Evolutionary conservation across 805 yeast genomes (phyloP), one percentile per base, ranked within the genome.

Genomic region (Wickerhamiella domercqiae): DNA sequence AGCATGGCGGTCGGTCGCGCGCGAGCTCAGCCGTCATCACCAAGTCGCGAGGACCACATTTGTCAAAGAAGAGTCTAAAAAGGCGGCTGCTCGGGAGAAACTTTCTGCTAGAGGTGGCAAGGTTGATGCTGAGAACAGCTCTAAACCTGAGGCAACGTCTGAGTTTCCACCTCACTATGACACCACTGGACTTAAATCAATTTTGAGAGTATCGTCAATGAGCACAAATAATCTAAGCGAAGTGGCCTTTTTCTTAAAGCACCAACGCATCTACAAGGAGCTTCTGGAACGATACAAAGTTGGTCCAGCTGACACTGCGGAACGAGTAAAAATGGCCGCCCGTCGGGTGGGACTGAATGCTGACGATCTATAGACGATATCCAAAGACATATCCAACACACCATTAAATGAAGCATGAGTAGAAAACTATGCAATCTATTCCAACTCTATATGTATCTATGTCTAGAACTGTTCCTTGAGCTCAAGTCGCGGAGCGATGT

Each of bases 401-500:
- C n/a, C n/a, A n/a, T n/a, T n/a, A n/a, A n/a, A n/a, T n/a, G n/a
- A n/a, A n/a, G n/a, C n/a, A n/a, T n/a, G n/a, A n/a, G n/a, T n/a
- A n/a, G n/a, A n/a, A n/a, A n/a, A n/a, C n/a, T n/a, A n/a, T n/a
- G n/a, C n/a, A n/a, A n/a, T n/a, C n/a, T n/a, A n/a, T n/a, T n/a
- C n/a, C n/a, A n/a, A n/a, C n/a, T n/a, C n/a, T 13, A 24, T 9
- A 24, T 9, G 13, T 24, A 24, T 9, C 11, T 9, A 24, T 9
- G 9, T 24, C 26, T 26, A 41, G 50, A 84, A 84, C 6, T 80
- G 87, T 59, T 86, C 95, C 20, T 84, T 90, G 45, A 90, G 61
- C 58, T 75, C 78, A 57, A 90, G 67, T 52, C 97, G 73, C 46
- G 98, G 98, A 3, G 98, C 97, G 56, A 90, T 90, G 59, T 90